Evolutionary conservation across 129 eudicot genomes (phyloP).

Genomic region (Helianthus annuus): DNA sequence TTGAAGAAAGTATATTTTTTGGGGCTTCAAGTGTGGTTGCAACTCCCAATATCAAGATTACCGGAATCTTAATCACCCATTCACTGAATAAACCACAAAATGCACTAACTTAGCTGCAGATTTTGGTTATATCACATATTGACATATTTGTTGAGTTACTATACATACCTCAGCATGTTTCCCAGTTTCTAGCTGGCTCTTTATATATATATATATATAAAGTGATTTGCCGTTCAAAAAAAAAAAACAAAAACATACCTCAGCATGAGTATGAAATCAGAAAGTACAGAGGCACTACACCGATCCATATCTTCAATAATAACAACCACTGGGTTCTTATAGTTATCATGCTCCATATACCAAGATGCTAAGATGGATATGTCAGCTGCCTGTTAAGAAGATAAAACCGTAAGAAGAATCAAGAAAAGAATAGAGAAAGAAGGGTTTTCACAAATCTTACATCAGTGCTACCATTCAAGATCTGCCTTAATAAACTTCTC

Average conservation of each 20-base stretch:
- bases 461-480: slow-evolving; percentile 55
- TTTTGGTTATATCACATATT: slow-evolving; percentile 11
- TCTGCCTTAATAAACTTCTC: slow-evolving; percentile 63
- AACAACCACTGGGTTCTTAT: slow-evolving; percentile 61
- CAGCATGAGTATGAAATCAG: slow-evolving; percentile 82
- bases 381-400: slow-evolving; percentile 63
- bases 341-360: slow-evolving; percentile 66
- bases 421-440: not conserved
- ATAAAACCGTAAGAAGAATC: not conserved
- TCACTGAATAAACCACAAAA: slow-evolving; percentile 55
- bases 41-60: slow-evolving; percentile 76
- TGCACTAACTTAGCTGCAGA: slow-evolving; percentile 17
- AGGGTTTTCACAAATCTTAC: slow-evolving; percentile 42
- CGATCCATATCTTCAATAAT: slow-evolving; percentile 85
- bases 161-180: slow-evolving; percentile 85
- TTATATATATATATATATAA: no score
- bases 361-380: slow-evolving; percentile 82
- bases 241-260: no score
- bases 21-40: slow-evolving; percentile 75
- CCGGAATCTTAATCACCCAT: slow-evolving; percentile 86
- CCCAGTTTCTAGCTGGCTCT: no score
- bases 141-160: slow-evolving; percentile 4
- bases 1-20: slow-evolving; percentile 53
- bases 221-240: no score
- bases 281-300: slow-evolving; percentile 77